Conservation (phyloP, 345 rosid species). For the Gossypium mustelinum region DNA sequence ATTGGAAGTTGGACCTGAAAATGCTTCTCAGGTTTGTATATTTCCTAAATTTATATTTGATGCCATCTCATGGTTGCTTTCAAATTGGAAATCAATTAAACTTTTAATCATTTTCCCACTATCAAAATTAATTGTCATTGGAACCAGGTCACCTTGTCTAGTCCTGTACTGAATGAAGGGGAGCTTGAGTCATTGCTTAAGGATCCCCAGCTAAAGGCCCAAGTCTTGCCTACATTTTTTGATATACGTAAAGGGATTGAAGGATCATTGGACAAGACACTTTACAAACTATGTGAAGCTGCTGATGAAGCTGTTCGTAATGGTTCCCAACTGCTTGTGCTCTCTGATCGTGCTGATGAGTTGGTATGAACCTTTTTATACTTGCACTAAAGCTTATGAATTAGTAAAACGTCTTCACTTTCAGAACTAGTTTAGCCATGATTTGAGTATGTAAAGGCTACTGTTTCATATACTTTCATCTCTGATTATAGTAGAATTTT, state of each 20-base stretch:
- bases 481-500: neutral
- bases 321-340: conserved; percentile 92
- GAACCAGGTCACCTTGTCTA: conserved; percentile 67
- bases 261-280: conserved; percentile 76
- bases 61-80: conserved; percentile 1
- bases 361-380: conserved; percentile 41
- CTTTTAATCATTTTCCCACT: conserved; percentile 1
- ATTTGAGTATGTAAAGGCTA: neutral
- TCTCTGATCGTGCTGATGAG: conserved; percentile 74
- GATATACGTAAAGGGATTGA: conserved; percentile 91
- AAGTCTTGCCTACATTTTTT: conserved; percentile 66
- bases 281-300: conserved; percentile 74
- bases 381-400: neutral
- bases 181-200: conserved; percentile 74
- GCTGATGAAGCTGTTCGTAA: conserved; percentile 98
- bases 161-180: conserved; percentile 89
- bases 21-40: conserved; percentile 76
- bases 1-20: conserved; percentile 89
- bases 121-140: neutral
- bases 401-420: neutral
- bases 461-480: neutral
- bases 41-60: conserved; percentile 10
- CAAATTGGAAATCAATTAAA: conserved; percentile 2
- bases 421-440: neutral
- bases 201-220: conserved; percentile 63